phyloP scores from a whole-genome alignment of 805 yeast species.

The Starmerella bombicola region DNA sequence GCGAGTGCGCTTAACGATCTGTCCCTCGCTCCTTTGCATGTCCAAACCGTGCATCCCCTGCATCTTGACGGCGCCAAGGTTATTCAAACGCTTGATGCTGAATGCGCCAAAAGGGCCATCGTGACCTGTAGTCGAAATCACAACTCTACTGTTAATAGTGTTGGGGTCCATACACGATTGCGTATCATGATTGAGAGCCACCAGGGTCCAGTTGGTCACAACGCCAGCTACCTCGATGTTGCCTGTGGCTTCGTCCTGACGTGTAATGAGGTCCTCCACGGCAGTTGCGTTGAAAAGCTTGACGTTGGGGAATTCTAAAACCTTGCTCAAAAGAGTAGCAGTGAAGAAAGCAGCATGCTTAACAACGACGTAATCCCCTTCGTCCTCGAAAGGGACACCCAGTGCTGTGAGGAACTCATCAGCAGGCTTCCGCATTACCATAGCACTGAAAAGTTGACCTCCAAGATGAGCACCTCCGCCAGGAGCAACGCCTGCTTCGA shows the following conservation, averaged over 20 bases:
- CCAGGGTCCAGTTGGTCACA: constrained; percentile 74
- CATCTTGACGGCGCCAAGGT: constrained; percentile 39
- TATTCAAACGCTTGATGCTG: constrained; percentile 55
- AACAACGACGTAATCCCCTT: constrained; percentile 68
- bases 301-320: constrained; percentile 57
- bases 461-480: constrained; percentile 77
- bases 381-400: constrained; percentile 58
- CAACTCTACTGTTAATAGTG: constrained; percentile 52
- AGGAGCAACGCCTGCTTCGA: constrained; percentile 63
- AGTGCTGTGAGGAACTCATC: constrained; percentile 52
- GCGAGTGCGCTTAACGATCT: constrained; percentile 55
- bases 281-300: constrained; percentile 70
- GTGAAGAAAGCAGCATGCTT: constrained; percentile 70
- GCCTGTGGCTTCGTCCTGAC: constrained; percentile 45
- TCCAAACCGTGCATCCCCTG: constrained; percentile 69
- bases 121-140: constrained; percentile 65
- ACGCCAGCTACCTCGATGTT: constrained; percentile 62
- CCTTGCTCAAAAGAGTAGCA: constrained; percentile 57
- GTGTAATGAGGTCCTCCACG: constrained; percentile 67
- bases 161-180: constrained; percentile 78
- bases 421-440: constrained; percentile 74
- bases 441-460: constrained; percentile 64
- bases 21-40: constrained; percentile 68
- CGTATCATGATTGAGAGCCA: constrained; percentile 58
- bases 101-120: constrained; percentile 79